These are phyloP conservation scores for Gillenia trifoliata DNA, from an alignment of 306 rosid genomes.

Conservation along the genomic window DNA sequence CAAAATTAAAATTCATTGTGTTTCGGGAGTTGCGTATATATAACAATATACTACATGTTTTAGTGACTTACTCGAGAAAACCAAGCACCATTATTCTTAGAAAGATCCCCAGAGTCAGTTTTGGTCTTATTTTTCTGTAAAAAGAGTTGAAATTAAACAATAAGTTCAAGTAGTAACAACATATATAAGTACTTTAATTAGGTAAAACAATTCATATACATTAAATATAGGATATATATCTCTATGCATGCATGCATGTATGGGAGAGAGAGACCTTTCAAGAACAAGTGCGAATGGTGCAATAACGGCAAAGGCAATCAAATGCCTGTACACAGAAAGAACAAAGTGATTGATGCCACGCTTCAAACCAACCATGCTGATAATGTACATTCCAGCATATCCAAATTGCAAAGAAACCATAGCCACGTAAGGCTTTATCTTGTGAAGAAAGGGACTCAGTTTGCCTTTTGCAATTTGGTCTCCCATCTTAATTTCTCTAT, in stretches of 20 bases:
- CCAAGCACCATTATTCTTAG: conserved; percentile 69
- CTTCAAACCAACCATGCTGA: conserved; percentile 77
- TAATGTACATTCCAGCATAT: conserved; percentile 91
- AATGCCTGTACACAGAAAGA: conserved; percentile 85
- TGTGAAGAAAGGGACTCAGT: conserved; percentile 22
- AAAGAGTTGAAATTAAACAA: not conserved
- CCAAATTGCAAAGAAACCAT: conserved; percentile 86
- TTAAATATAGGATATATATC: fast-evolving
- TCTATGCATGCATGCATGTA: not conserved
- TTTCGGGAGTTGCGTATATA: not conserved
- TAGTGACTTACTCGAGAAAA: conserved; percentile 75
- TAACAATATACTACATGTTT: not conserved
- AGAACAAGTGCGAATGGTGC: conserved; percentile 93
- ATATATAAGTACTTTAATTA: not conserved
- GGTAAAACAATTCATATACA: not conserved
- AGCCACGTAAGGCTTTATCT: conserved; percentile 81
- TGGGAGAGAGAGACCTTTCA: conserved; percentile 50
- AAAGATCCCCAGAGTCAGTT: conserved; percentile 62
- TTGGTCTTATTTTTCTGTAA: conserved; percentile 80
- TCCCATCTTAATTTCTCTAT: conserved; percentile 2
- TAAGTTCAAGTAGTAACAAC: not conserved
- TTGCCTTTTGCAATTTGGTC: not conserved
- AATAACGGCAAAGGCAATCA: conserved; percentile 77
- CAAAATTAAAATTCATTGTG: not conserved
- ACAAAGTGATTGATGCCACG: conserved; percentile 92